A percentile compares a stretch with the other conserved stretches of the same genome.
phyloP scores from a whole-genome alignment of 805 yeast genomes.

The Hanseniaspora vineae region DNA sequence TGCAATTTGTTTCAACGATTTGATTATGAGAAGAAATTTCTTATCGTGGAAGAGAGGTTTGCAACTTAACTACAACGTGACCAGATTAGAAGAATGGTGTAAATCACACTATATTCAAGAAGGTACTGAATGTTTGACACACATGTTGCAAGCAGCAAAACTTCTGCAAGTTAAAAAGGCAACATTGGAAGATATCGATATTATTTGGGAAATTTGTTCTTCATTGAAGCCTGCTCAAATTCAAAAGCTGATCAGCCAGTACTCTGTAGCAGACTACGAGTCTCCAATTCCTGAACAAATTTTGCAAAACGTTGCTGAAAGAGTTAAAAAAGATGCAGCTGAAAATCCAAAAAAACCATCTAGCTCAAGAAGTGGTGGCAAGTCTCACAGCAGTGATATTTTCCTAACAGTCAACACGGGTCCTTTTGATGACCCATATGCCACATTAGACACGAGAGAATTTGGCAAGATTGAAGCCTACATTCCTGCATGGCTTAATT shows the following conservation, averaged over 20 bases:
- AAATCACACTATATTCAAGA: slow-evolving; percentile 84
- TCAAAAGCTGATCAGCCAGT: slow-evolving; percentile 81
- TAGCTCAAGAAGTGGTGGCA: slow-evolving; percentile 25
- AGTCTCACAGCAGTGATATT: slow-evolving; percentile 36
- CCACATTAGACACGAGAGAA: slow-evolving; percentile 60
- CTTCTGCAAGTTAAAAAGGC: slow-evolving; percentile 83
- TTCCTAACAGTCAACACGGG: slow-evolving; percentile 60
- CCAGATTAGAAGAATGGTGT: slow-evolving; percentile 97
- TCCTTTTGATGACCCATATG: slow-evolving; percentile 74
- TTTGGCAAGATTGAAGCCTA: slow-evolving; percentile 77
- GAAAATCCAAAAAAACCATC: slow-evolving; percentile 4
- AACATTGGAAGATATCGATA: slow-evolving; percentile 78
- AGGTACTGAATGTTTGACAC: slow-evolving; percentile 72
- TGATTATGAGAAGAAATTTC: slow-evolving; percentile 88
- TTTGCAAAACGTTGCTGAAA: slow-evolving; percentile 66
- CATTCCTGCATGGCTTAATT: slow-evolving; percentile 86
- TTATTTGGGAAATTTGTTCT: slow-evolving; percentile 89
- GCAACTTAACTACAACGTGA: slow-evolving; percentile 91
- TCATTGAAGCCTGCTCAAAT: slow-evolving; percentile 90
- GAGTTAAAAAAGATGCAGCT: slow-evolving; percentile 41
- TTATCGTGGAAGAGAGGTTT: slow-evolving; percentile 96
- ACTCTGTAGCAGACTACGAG: slow-evolving; percentile 88
- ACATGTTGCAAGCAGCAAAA: slow-evolving; percentile 85
- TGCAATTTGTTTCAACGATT: slow-evolving; percentile 87
- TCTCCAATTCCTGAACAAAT: slow-evolving; percentile 78